Conservation (phyloP, 2,329 filamentous ascomycete genomes). For the Bipolaris sorokiniana region DNA sequence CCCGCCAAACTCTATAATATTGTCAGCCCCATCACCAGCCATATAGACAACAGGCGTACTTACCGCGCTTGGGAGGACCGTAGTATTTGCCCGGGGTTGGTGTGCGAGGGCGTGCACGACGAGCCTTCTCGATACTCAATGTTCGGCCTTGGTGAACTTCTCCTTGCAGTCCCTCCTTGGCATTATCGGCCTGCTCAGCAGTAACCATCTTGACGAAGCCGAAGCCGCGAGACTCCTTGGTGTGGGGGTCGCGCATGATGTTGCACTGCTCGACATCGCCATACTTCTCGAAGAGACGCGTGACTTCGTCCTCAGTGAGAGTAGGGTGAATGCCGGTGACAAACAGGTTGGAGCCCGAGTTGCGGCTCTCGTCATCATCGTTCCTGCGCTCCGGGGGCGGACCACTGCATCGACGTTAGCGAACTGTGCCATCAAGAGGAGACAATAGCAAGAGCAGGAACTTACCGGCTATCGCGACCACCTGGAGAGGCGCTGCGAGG, state of each 20-base stretch:
- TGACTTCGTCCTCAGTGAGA: conserved; percentile 86
- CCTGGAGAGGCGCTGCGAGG: conserved; percentile 70
- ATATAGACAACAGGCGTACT: conserved; percentile 44
- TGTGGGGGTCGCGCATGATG: conserved; percentile 99
- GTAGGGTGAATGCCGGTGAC: conserved; percentile 97
- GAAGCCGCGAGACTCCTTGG: conserved; percentile 97
- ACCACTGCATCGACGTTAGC: conserved; percentile 50
- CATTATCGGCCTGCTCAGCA: conserved; percentile 91
- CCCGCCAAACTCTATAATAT: conserved; percentile 50
- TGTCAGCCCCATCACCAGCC: conserved; percentile 18
- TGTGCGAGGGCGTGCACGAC: conserved; percentile 90
- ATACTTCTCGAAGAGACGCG: conserved; percentile 97
- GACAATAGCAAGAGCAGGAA: conserved; percentile 3
- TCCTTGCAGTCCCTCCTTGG: conserved; percentile 93
- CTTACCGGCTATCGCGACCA: conserved; percentile 57
- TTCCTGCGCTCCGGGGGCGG: conserved; percentile 55
- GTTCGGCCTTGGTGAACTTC: conserved; percentile 95
- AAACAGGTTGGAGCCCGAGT: conserved; percentile 97
- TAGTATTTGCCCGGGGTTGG: conserved; percentile 99
- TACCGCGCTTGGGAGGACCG: conserved; percentile 95
- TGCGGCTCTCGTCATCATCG: conserved; percentile 83
- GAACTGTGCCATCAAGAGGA: conserved; percentile 7
- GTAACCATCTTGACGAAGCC: conserved; percentile 99
- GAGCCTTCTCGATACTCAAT: conserved; percentile 97
- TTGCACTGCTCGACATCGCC: conserved; percentile 99